Evolutionary conservation across 2,329 filamentous ascomycete genomes (phyloP), one percentile per base, ranked within the genome.

Genomic region (Fusarium succisae): DNA sequence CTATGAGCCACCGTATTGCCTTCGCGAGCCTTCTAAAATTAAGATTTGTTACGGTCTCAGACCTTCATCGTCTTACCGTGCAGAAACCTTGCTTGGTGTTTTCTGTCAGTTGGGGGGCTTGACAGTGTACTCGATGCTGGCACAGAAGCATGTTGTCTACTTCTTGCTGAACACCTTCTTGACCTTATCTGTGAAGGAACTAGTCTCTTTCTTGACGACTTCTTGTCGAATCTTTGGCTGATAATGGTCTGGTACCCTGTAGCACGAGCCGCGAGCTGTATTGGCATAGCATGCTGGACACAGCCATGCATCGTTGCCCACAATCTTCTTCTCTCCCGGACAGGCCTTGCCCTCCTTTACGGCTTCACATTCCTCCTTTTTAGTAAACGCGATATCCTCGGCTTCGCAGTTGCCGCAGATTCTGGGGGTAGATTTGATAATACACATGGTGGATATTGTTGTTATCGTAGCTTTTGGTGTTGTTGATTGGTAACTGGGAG

Each of bases 21-120:
- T 32, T 50, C 22, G 3, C 1, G 5, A 17, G 8, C 5, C 8
- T n/a, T 13, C 5, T 11, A 2, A 13, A 9, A 13, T 1, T 50
- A 5, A 3, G 15, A 3, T 2, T n/a, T 50, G 8, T 14, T 50
- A 13, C 5, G 7, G 13, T 32, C 22, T 15, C 7, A 24, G 22
- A 3, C 15, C 12, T n/a, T 18, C 3, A 12, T n/a, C 28, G 5
- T n/a, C 28, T 13, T 17, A 12, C 3, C 3, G 7, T n/a, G 28
- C 22, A 30, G 47, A 24, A 20, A 10, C 3, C 8, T 24, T 24
- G 18, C 28, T 24, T 3, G 18, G 15, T 1, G 17, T 7, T 24
- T 24, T 24, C 5, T 8, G 22, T 32, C 20, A n/a, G 22, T 32
- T 13, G 12, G n/a, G n/a, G n/a, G 22, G 48, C 47, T 22, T 10